Percentiles rank a stretch among this genome's conserved stretches.
Conservation (phyloP, 179 eudicot genomes). For the Silene coronaria region DNA sequence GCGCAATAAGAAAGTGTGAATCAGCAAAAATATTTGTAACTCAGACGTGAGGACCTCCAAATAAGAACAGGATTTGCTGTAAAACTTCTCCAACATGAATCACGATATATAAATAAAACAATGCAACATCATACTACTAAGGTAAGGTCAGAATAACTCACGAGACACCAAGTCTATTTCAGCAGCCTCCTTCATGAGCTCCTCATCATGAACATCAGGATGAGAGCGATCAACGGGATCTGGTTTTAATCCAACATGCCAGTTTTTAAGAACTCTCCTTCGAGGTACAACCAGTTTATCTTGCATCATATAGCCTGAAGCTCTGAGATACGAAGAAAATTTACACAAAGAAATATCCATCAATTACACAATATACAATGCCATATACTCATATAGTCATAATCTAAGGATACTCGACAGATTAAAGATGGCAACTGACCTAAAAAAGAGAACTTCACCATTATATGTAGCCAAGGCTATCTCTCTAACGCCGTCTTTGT, state of each 20-base stretch:
- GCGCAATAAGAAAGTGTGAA: neutral
- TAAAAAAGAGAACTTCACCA: conserved; percentile 93
- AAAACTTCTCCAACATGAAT: neutral
- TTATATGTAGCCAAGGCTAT: conserved; percentile 91
- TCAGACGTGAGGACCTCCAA: neutral
- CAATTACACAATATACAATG: neutral
- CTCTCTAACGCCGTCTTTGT: conserved; percentile 97
- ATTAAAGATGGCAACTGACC: conserved; percentile 36
- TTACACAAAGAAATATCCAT: neutral
- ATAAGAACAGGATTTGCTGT: neutral
- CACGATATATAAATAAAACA: neutral
- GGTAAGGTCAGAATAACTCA: conserved; percentile 34
- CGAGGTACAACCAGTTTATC: conserved; percentile 89
- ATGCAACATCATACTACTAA: conserved; percentile 10
- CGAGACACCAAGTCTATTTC: conserved; percentile 44
- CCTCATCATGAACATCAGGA: conserved; percentile 89
- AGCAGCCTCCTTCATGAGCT: conserved; percentile 65
- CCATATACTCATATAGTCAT: conserved; percentile 1
- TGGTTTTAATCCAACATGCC: conserved; percentile 68
- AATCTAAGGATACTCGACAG: neutral
- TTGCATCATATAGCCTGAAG: conserved; percentile 91
- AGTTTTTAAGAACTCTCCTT: conserved; percentile 68
- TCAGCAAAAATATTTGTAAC: neutral
- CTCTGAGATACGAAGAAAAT: conserved; percentile 34
- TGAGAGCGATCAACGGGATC: conserved; percentile 96